Evolutionary conservation across 768 basidiomycete genomes (phyloP), one percentile per base, ranked within the genome.

Genomic region (Suillus clintonianus): DNA sequence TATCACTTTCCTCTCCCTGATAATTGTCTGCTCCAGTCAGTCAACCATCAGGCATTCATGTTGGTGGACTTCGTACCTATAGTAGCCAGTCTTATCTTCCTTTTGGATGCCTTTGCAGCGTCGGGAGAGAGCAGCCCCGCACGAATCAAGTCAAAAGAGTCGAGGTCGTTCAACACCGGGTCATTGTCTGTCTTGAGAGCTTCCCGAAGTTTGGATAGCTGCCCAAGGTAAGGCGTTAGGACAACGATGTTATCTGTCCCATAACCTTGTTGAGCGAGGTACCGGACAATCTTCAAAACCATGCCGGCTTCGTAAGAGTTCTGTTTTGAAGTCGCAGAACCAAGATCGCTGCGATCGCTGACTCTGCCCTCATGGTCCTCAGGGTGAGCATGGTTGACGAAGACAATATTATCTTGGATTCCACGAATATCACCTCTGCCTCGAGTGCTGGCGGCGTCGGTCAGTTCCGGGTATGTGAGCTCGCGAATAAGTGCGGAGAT

Each of bases 1-100:
- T 84, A 55, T 88, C 83, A 59, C 84, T 83, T 70, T 89, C 87
- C 68, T 89, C 88, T n/a, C 88, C 88, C 68, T 89, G 87, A 62
- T 88, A 89, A 68, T 89, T 89, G 66, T 89, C 87, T 87, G 59
- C 5, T 51, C 15, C n/a, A 61, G 51, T 56, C 34, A 55, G 60
- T 37, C 3, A 1, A 37, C 37, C 19, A 3, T 39, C 14, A 37
- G 53, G 36, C 1, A 32, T 56, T n/a, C 15, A n/a, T 56, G 37
- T 9, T 37, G 7, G 15, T 43, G 30, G 32, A 34, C 13, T 60
- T 62, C 75, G n/a, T 65, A 86, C 87, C 87, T 13, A 89, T 87
- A 0, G 87, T 89, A 0, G 87, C 83, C 0, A 89, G 72, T 6
- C 86, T 81, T 37, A 89, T 72, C 1, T 76, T 71, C 50, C 74